Evolutionary conservation across 352 stramenopile genomes (phyloP).

Genomic region (Saprolegnia parasitica): DNA sequence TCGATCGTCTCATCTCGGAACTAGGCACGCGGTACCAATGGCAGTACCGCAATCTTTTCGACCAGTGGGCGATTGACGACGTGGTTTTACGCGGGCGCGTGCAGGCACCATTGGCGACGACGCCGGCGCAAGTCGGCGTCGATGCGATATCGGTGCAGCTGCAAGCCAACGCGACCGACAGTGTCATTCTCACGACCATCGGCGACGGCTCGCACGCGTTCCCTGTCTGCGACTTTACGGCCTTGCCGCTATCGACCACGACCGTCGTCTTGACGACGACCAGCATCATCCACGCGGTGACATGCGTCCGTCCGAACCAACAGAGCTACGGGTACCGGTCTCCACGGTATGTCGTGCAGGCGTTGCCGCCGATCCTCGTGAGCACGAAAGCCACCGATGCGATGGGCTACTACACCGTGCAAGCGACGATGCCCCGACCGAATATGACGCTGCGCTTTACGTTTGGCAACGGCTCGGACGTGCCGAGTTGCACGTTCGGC

Average conservation of each 20-base stretch:
- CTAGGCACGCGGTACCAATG: constrained; percentile 44
- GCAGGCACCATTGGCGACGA: constrained; percentile 33
- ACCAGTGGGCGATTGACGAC: constrained; percentile 67
- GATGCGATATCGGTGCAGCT: constrained; percentile 35
- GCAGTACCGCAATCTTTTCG: constrained; percentile 64
- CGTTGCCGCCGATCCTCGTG: background rate
- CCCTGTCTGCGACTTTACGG: constrained; percentile 36
- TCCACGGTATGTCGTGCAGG: constrained; percentile 17
- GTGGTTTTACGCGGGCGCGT: constrained; percentile 54
- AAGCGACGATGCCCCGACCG: constrained; percentile 17
- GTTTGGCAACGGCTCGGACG: constrained; percentile 11
- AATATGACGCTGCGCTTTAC: constrained; percentile 28
- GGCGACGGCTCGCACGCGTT: constrained; percentile 59
- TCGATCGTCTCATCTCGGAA: constrained; percentile 31
- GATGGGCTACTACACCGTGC: background rate
- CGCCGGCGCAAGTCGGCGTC: constrained; percentile 20
- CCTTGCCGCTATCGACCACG: background rate
- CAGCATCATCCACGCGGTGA: constrained; percentile 19
- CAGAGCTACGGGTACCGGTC: constrained; percentile 27
- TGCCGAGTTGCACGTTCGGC: constrained; percentile 16
- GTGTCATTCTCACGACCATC: constrained; percentile 41
- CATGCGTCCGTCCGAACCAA: background rate
- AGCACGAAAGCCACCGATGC: background rate
- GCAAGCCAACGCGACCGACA: constrained; percentile 40
- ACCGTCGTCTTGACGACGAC: constrained; percentile 6